Conservation (phyloP, 306 rosid species). For the Abrus pulchellus region DNA sequence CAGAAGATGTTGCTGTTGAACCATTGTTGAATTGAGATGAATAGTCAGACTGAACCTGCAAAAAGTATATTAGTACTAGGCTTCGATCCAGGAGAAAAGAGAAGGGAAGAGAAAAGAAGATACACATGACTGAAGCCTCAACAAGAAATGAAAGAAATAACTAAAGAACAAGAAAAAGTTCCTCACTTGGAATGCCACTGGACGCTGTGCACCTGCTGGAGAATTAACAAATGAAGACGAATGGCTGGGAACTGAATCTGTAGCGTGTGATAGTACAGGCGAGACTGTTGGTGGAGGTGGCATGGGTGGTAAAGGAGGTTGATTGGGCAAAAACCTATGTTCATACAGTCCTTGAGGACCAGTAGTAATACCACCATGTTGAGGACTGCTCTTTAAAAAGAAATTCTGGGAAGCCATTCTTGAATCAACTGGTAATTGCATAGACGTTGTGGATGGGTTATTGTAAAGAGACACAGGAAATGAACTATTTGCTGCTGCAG, state of each 20-base stretch:
- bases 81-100: constrained; percentile 31
- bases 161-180: constrained; percentile 40
- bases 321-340: constrained; percentile 77
- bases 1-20: constrained; percentile 58
- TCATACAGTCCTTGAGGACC: constrained; percentile 87
- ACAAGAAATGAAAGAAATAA: constrained; percentile 33
- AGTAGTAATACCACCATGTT: constrained; percentile 71
- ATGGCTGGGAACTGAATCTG: constrained; percentile 72
- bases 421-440: constrained; percentile 69
- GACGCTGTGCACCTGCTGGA: constrained; percentile 71
- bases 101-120: constrained; percentile 21
- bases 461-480: constrained; percentile 66
- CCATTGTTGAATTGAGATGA: constrained; percentile 66
- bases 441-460: constrained; percentile 63
- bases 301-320: constrained; percentile 97
- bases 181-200: constrained; percentile 70
- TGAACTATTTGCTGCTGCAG: constrained; percentile 60
- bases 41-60: constrained; percentile 83
- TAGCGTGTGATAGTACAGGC: constrained; percentile 67
- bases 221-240: constrained; percentile 70
- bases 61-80: constrained; percentile 16
- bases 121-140: constrained; percentile 34
- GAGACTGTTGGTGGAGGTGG: constrained; percentile 84
- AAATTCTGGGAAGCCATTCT: constrained; percentile 70
- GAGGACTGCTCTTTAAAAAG: constrained; percentile 72